Evolutionary conservation across 768 basidiomycete genomes (phyloP), one percentile per base, ranked within the genome.

Genomic region (Boletus sensibilis): DNA sequence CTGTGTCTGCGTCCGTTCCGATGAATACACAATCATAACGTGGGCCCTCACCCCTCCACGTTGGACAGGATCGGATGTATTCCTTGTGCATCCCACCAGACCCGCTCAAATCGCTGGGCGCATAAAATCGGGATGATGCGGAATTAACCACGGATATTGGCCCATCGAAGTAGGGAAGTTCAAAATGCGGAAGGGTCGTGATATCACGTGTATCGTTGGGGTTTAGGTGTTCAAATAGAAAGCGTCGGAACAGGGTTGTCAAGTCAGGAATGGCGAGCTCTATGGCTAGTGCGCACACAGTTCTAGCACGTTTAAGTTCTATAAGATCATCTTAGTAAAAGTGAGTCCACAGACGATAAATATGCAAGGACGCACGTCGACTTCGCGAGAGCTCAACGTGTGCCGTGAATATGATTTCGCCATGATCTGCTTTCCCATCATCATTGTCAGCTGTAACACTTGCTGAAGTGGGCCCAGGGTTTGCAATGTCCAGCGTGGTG

Each of bases 51-150:
- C 48, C 31, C 5, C 60, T 45, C 73, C 72, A 75, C 1, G 25
- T 44, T 3, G 65, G 64, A 20, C 23, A 52, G 0, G 64, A 43
- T 1, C 62, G 41, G 14, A 75, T 69, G 6, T 33, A 44, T 53
- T 76, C 66, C 0, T 31, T n/a, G 4, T 57, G 57, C 72, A 76
- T 74, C 2, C 70, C 65, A 4, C 56, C 34, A 6, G 41, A 21
- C 1, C 72, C 68, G 29, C 64, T 58, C 2, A 57, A 39, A 13
- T 75, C 67, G 39, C 74, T 74, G 0, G 71, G 68, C 1, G 65
- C 64, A 55, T 61, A 70, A 31, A 65, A 75, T 9, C 21, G 38
- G 0, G 67, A 63, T 1, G 50, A 47, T 4, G 66, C 65, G 1
- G 65, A 73, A 33, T 68, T 62, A 18, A 60, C 64, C 7, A 73